Percentiles rank a stretch among this genome's conserved stretches.
Conservation (phyloP, 2,329 filamentous ascomycete species). For the Hypocrella siamensis region DNA sequence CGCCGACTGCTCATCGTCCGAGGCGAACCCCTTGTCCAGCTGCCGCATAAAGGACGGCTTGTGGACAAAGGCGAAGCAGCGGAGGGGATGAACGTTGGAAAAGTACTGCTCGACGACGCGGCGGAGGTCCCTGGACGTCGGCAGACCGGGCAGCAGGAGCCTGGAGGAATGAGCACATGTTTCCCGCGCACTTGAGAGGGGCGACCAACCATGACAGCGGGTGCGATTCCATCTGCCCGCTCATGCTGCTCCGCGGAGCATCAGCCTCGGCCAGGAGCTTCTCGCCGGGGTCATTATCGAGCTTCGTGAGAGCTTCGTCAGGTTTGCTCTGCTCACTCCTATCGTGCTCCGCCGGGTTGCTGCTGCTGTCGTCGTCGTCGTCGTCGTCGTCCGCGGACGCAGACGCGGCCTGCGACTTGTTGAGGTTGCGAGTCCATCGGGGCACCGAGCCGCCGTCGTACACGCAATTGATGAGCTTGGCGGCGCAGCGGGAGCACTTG, state of each 20-base stretch:
- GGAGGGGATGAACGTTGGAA: constrained; percentile 22
- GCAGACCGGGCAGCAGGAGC: constrained; percentile 17
- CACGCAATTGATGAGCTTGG: constrained; percentile 18
- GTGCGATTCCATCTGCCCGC: constrained; percentile 1
- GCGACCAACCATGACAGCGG: constrained; percentile 3
- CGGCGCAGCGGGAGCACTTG: constrained; percentile 18
- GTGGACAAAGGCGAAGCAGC: constrained; percentile 24
- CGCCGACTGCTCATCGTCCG: constrained; percentile 20
- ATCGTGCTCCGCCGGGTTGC: constrained; percentile 1
- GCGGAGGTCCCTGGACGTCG: constrained; percentile 17
- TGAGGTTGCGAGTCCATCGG: constrained; percentile 19
- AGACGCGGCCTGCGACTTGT: constrained; percentile 5
- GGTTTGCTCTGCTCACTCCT: not conserved
- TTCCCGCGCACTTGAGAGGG: not conserved
- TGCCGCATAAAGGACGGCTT: constrained; percentile 22
- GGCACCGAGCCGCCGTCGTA: constrained; percentile 22
- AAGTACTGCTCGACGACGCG: constrained; percentile 22
- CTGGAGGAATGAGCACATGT: constrained; percentile 9
- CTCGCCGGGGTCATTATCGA: too few relatives aligned
- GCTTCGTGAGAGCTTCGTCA: too few relatives aligned
- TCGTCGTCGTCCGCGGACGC: too few relatives aligned
- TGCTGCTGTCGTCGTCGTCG: constrained; percentile 1
- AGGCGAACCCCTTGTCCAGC: constrained; percentile 19
- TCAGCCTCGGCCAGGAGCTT: not conserved
- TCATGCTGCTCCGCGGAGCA: not conserved